Base-by-base conservation (phyloP, 495 filamentous ascomycete genomes). In the Hypoxylon cercidicola region DNA sequence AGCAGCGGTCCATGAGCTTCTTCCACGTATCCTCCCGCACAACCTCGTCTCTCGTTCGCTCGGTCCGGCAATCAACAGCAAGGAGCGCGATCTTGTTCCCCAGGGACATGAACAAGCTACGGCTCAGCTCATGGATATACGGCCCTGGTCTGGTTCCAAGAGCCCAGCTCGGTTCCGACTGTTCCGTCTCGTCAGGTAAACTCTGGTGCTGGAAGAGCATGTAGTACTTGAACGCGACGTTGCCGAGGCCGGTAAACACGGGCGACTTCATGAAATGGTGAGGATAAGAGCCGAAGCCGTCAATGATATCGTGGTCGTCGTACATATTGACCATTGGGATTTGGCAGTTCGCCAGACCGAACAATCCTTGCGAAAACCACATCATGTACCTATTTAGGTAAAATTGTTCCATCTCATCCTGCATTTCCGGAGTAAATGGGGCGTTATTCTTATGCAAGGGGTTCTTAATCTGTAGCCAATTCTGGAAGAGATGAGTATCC, bases 291-390 rank as follows among this genome's bases (percentile, higher is more conserved):
- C 96, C 96, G 74, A 87, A 99, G 1, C 95, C 96, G 75, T 99
- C 94, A 62, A 99, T 95, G 68, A 98, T 96, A 64, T 99, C 95
- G 77, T 98, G 95, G 69, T 98, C 95, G 75, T 98, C 95, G 81
- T 90, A 97, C 63, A 99, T 91, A 74, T 99, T 99, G 67, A 99
- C 82, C 94, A 97, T 98, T 41, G 95, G 95, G 48, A 99, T 97
- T 72, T 98, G 95, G 7, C 90, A 89, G 66, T 89, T 94, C 0
- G 93, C 95, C 74, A 98, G 86, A 20, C 90, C 90, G 72, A 96
- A 99, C 28, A 97, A 82, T 1, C 96, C 95, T 71, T 97, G 93
- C 2, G 93, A 96, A 75, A 97, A 99, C 93, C 95, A 98, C 79
- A 78, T 81, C 60, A 86, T 84, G 73, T 99, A 99, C 45, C 91